Evolutionary conservation across 106 monocot genomes (phyloP).

Genomic region (Dendrobium nobile): DNA sequence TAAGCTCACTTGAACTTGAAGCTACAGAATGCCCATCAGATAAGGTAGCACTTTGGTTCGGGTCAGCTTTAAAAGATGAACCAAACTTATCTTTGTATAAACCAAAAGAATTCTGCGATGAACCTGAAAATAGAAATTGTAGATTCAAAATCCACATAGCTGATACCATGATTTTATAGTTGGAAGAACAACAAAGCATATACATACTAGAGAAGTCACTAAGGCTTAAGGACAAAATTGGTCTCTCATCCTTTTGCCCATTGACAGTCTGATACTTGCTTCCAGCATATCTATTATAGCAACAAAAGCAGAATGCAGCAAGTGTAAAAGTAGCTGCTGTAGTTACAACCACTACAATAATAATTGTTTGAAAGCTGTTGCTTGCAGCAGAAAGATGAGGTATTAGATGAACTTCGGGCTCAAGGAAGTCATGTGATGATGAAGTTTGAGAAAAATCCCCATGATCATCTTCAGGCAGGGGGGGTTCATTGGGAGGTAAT

Average conservation of each 20-base stretch:
- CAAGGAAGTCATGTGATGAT: background rate
- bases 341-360: conserved; percentile 31
- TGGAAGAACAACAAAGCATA: background rate
- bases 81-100: conserved; percentile 14
- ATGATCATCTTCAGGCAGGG: conserved; percentile 8
- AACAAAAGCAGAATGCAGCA: conserved; percentile 25
- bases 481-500: background rate
- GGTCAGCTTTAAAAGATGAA: conserved; percentile 18
- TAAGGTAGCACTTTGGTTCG: conserved; percentile 12
- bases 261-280: conserved; percentile 4
- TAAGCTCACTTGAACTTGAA: conserved; percentile 1
- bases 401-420: background rate
- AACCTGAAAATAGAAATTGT: conserved; percentile 25
- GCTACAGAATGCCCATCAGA: conserved; percentile 12
- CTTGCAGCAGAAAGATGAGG: conserved; percentile 9
- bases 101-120: conserved; percentile 26
- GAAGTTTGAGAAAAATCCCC: background rate
- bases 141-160: background rate
- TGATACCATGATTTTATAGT: background rate
- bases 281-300: conserved; percentile 16
- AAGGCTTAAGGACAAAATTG: conserved; percentile 43
- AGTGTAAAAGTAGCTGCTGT: conserved; percentile 23
- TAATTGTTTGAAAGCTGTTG: conserved; percentile 2
- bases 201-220: conserved; percentile 46
- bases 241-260: conserved; percentile 39